Percentiles rank a stretch among this genome's conserved stretches.
Evolutionary conservation across 768 basidiomycete species (phyloP).

Genomic region (Amyloporia xantha): DNA sequence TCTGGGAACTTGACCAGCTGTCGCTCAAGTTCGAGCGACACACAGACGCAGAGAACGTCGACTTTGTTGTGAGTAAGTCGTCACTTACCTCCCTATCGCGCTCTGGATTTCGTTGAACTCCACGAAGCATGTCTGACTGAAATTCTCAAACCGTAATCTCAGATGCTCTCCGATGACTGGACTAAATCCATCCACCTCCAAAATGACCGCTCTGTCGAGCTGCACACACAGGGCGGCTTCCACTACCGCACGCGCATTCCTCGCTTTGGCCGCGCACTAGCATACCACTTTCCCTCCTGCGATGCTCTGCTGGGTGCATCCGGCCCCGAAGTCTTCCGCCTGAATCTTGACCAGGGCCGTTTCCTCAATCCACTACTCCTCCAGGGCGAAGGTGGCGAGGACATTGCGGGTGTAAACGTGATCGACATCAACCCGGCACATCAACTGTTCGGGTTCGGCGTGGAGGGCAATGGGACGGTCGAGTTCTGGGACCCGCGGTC

Average conservation of each 20-base stretch:
- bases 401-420: conserved; percentile 79
- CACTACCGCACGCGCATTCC: conserved; percentile 94
- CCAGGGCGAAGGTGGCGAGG: conserved; percentile 39
- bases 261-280: conserved; percentile 84
- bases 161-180: conserved; percentile 98
- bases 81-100: background rate
- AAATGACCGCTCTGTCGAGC: conserved; percentile 87
- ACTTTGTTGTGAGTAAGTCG: conserved; percentile 86
- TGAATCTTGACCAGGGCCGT: conserved; percentile 93
- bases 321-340: conserved; percentile 83
- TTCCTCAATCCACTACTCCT: conserved; percentile 80
- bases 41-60: conserved; percentile 94
- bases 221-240: conserved; percentile 91
- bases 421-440: conserved; percentile 93
- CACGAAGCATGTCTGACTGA: too few species aligned
- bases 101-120: background rate
- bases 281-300: conserved; percentile 91
- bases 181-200: conserved; percentile 97
- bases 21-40: conserved; percentile 94
- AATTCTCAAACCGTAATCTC: too few species aligned
- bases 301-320: conserved; percentile 82
- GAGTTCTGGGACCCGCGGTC: conserved; percentile 97
- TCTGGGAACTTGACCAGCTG: conserved; percentile 92
- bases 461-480: conserved; percentile 80
- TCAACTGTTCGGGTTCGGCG: conserved; percentile 81